Conservation (phyloP, 108 stramenopile genomes). For the Aurantiochytrium sp. region DNA sequence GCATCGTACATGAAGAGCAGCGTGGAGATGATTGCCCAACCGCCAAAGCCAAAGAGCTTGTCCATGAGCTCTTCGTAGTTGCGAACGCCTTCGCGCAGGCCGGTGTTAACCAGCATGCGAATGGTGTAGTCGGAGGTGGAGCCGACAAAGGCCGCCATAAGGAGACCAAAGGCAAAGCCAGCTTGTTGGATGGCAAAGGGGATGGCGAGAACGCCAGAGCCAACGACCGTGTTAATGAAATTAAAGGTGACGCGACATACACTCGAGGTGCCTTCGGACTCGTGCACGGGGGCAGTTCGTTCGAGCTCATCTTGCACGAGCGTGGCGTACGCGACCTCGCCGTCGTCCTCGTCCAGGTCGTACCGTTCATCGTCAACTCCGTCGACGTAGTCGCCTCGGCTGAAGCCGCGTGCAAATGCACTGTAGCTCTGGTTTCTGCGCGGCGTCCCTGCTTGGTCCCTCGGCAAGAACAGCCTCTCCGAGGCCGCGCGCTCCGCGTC, state of each 20-base stretch:
- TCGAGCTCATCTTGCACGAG: neutral
- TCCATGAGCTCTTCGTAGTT: conserved; percentile 19
- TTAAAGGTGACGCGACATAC: neutral
- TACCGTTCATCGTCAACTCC: neutral
- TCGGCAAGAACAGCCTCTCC: no score
- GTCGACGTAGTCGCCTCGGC: neutral
- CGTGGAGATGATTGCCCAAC: neutral
- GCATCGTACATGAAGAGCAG: conserved; percentile 1
- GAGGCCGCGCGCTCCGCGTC: no score
- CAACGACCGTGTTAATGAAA: neutral
- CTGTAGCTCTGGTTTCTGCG: neutral
- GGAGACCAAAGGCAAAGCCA: neutral
- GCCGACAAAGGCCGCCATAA: neutral
- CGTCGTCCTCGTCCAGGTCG: neutral
- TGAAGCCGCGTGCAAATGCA: neutral
- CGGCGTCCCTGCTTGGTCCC: neutral
- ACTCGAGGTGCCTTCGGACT: neutral
- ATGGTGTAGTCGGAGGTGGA: neutral
- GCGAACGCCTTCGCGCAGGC: neutral
- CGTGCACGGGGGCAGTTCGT: neutral
- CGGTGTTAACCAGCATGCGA: neutral
- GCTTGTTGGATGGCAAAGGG: neutral
- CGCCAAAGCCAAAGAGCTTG: neutral
- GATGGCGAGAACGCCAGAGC: conserved; percentile 7
- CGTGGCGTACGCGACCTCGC: neutral